phyloP scores from a whole-genome alignment of 306 rosid species.

The Purshia tridentata region DNA sequence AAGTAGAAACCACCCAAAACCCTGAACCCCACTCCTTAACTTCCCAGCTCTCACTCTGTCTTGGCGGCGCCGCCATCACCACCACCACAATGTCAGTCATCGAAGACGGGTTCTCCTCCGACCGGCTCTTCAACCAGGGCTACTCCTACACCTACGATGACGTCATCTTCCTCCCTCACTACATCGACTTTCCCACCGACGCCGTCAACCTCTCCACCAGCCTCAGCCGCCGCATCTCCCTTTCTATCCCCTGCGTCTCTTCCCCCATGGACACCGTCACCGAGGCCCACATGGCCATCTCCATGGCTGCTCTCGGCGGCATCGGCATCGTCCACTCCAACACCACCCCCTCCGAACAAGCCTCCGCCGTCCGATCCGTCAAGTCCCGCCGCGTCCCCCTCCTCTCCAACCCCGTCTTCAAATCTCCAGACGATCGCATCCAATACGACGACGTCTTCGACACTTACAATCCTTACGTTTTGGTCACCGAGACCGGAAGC shows the following conservation, averaged over 20 bases:
- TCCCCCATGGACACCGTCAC: conserved; percentile 97
- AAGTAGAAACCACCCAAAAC: neutral
- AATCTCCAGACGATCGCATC: conserved; percentile 42
- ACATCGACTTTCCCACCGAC: conserved; percentile 82
- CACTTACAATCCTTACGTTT: conserved; percentile 41
- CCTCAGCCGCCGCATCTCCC: conserved; percentile 57
- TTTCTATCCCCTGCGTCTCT: conserved; percentile 70
- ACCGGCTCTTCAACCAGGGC: conserved; percentile 70
- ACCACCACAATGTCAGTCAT: neutral
- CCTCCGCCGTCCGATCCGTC: conserved; percentile 52
- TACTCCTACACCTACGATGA: conserved; percentile 92
- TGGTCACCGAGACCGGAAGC: conserved; percentile 61
- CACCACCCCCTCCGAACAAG: conserved; percentile 45
- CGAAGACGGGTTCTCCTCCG: conserved; percentile 82
- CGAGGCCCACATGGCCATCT: conserved; percentile 66
- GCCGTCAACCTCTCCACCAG: conserved; percentile 54
- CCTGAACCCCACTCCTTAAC: neutral
- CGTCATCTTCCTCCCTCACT: conserved; percentile 86
- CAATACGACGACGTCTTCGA: conserved; percentile 44
- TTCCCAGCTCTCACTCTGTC: neutral
- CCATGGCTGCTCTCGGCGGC: conserved; percentile 85
- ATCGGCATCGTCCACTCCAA: conserved; percentile 70
- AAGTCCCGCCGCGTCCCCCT: conserved; percentile 78
- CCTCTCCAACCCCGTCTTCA: conserved; percentile 53
- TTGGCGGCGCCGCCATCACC: neutral